Base-by-base conservation (phyloP, 2,329 filamentous ascomycete genomes). In the Curvularia verruculosa region DNA sequence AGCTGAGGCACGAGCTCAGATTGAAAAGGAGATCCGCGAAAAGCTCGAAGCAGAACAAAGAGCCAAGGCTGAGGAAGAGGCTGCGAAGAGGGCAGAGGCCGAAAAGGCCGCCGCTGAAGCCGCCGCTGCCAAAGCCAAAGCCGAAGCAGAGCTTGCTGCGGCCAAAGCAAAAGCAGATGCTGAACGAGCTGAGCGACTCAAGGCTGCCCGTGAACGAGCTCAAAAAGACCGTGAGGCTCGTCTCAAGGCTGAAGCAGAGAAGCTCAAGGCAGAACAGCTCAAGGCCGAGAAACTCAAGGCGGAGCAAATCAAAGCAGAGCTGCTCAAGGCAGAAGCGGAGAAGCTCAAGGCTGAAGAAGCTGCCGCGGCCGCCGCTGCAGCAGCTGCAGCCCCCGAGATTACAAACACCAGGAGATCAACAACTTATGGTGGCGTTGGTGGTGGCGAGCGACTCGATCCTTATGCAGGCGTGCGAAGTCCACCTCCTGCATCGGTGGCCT, bases 371-470 rank as follows among this genome's bases (percentile, higher is more conserved):
- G 63, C 64, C 15, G 62, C 71, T 1, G 56, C 66, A 19, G 60
- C 67, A 2, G 54, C 49, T 24, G 60, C 67, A 2, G 54, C 49
- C 12, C 64, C 64, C n/a, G 66, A 69, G 7, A 51, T 65, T 34
- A 60, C 54, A 6, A 46, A 66, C 23, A 63, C 58, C n/a, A 70
- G 72, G 39, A 71, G 73, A 10, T 73, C 70, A 26, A 70, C 71
- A 12, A 71, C 74, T 8, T 76, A 75, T 84, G 52, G 73, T 29
- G 72, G 72, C 21, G 52, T 73, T 13, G 83, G 85, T 29, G 84
- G 88, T 21, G 88, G 88, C 49, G 88, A 91, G 75, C 87, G 83
- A 76, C 87, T 83, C 48, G 89, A 86, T 75, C 87, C 87, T 65
- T 91, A 89, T 84, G 87, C 88, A 5, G 72, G 73, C 31, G 65